Evolutionary conservation across 345 rosid genomes (phyloP).

Genomic region (Nephelium lappaceum): DNA sequence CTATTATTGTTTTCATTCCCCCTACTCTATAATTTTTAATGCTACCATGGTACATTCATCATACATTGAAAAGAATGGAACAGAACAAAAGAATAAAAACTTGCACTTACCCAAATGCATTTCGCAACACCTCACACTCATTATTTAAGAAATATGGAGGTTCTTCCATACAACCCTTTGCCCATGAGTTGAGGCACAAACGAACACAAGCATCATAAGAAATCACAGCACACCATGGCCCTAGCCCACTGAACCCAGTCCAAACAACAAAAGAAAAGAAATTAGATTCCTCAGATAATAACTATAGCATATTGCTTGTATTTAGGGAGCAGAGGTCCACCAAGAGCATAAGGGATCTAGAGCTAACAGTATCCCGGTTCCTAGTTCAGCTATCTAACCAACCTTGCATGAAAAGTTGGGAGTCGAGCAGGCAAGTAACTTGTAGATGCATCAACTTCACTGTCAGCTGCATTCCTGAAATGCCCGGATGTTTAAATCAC

Average conservation of each 20-base stretch:
- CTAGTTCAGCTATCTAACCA: constrained; percentile 23
- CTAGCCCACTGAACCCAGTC: constrained; percentile 67
- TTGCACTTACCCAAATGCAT: constrained; percentile 68
- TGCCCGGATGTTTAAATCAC: neutral
- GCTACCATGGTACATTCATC: neutral
- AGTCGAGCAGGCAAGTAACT: constrained; percentile 53
- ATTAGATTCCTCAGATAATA: neutral
- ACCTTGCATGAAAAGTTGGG: constrained; percentile 97
- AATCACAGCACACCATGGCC: constrained; percentile 93
- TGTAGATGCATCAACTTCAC: constrained; percentile 39
- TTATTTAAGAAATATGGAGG: constrained; percentile 81
- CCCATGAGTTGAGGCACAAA: constrained; percentile 87
- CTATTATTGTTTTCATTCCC: constrained; percentile 1
- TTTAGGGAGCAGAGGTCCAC: neutral
- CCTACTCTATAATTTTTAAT: constrained; percentile 5
- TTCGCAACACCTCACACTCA: constrained; percentile 76
- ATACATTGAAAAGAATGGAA: constrained; percentile 1
- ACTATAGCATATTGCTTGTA: neutral
- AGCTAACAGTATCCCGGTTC: neutral
- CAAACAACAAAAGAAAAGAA: neutral
- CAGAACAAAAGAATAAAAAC: constrained; percentile 14
- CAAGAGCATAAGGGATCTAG: neutral
- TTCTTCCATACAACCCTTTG: constrained; percentile 62
- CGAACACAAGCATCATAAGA: constrained; percentile 92
- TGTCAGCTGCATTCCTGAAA: constrained; percentile 47